These are phyloP conservation scores for Penium margaritaceum DNA, from an alignment of 139 green algal species.

Conservation along the genomic window DNA sequence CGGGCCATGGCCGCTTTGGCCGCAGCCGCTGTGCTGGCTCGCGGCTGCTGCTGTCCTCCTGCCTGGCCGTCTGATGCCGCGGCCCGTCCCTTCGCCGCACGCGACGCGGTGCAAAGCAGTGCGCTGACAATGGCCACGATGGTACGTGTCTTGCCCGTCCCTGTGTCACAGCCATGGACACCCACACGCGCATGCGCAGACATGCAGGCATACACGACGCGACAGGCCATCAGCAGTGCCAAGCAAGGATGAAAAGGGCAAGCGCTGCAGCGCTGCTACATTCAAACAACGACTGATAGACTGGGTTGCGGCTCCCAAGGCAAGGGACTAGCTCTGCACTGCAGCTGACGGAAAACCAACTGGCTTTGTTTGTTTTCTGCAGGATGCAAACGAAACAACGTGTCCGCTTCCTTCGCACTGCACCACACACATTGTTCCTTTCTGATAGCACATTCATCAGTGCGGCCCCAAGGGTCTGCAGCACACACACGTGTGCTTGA, in stretches of 20 bases:
- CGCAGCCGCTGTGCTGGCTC: background rate
- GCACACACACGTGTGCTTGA: background rate
- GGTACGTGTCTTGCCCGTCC: slow-evolving; percentile 41
- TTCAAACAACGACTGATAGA: too few relatives aligned
- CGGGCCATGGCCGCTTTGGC: background rate
- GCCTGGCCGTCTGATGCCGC: background rate
- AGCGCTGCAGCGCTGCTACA: background rate
- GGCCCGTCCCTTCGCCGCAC: too few relatives aligned
- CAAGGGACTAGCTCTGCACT: too few relatives aligned
- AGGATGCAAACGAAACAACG: too few relatives aligned
- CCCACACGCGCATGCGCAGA: background rate
- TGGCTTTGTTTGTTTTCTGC: background rate
- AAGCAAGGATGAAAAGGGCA: background rate
- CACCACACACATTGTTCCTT: too few relatives aligned
- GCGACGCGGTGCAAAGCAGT: too few relatives aligned
- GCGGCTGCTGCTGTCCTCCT: background rate
- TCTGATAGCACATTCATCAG: background rate
- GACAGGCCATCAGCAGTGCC: background rate
- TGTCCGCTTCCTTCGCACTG: too few relatives aligned
- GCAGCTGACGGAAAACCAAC: too few relatives aligned
- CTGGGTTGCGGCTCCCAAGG: too few relatives aligned
- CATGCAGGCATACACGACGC: too few relatives aligned
- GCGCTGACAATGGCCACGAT: slow-evolving; percentile 43
- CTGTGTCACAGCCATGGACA: slow-evolving; percentile 11
- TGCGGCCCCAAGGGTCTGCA: background rate